phyloP scores from a whole-genome alignment of 176 grass and related monocot species.

The Bonia amplexicaulis region DNA sequence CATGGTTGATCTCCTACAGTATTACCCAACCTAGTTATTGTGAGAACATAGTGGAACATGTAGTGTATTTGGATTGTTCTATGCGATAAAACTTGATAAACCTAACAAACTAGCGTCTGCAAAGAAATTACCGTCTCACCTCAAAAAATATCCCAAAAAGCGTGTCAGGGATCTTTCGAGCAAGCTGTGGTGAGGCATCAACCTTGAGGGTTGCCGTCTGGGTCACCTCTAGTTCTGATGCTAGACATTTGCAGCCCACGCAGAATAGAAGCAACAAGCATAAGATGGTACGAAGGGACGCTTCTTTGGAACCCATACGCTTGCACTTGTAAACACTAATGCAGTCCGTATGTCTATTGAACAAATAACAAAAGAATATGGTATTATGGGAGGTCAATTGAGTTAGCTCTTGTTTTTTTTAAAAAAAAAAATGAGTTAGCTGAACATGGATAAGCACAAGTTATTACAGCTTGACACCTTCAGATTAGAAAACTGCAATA shows the following conservation, averaged over 20 bases:
- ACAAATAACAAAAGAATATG: not conserved
- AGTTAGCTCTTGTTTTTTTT: not conserved
- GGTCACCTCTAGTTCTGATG: too few species aligned
- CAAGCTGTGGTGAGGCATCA: slow-evolving; percentile 57
- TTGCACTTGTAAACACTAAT: slow-evolving; percentile 15
- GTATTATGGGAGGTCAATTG: not conserved
- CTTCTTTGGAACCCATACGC: too few species aligned
- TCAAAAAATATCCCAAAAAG: slow-evolving; percentile 95
- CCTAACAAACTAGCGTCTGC: too few species aligned
- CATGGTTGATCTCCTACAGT: slow-evolving; percentile 82
- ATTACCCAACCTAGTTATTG: not conserved
- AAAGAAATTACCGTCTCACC: slow-evolving; percentile 41
- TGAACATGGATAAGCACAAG: not conserved
- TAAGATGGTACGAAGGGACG: too few species aligned
- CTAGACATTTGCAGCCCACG: too few species aligned
- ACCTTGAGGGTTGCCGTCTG: slow-evolving; percentile 53
- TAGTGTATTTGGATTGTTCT: not conserved
- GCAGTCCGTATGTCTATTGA: not conserved
- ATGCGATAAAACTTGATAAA: not conserved
- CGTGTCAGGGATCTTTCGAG: slow-evolving; percentile 58
- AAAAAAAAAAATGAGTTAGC: too few species aligned
- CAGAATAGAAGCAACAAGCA: too few species aligned
- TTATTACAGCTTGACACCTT: not conserved
- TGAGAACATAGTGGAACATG: not conserved
- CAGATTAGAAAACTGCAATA: not conserved